A percentile compares a stretch with the other conserved stretches of the same genome.
Conservation (phyloP, 257 asterid genomes). For the Capsicum chinense region DNA sequence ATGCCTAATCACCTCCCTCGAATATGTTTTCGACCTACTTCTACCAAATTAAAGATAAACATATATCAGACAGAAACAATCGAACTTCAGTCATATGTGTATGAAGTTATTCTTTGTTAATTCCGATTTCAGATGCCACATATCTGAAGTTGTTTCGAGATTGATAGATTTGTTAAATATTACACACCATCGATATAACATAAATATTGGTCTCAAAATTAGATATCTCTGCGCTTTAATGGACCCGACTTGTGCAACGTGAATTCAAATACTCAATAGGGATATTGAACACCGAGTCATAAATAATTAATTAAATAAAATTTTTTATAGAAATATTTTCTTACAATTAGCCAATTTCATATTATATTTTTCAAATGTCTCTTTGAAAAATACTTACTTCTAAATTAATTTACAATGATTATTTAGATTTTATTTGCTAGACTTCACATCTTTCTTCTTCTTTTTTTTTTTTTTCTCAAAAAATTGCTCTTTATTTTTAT, state of each 20-base stretch:
- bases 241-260: neutral
- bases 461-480: neutral
- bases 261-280: neutral
- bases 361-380: neutral
- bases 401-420: conserved; percentile 26
- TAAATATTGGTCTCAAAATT: neutral
- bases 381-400: neutral
- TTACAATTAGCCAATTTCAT: neutral
- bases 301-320: neutral
- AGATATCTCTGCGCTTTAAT: neutral
- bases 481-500: neutral
- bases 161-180: neutral
- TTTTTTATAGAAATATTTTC: neutral
- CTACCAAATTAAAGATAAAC: too few species aligned
- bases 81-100: neutral
- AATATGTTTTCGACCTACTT: too few species aligned
- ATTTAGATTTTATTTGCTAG: neutral
- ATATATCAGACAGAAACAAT: neutral
- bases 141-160: neutral
- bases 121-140: neutral
- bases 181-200: neutral
- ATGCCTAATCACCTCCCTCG: too few species aligned
- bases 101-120: neutral
- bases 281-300: neutral
- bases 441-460: neutral